Percentiles rank a stretch among this genome's conserved stretches.
Conservation (phyloP, 2,329 filamentous ascomycete species). For the Xylaria sp. region DNA sequence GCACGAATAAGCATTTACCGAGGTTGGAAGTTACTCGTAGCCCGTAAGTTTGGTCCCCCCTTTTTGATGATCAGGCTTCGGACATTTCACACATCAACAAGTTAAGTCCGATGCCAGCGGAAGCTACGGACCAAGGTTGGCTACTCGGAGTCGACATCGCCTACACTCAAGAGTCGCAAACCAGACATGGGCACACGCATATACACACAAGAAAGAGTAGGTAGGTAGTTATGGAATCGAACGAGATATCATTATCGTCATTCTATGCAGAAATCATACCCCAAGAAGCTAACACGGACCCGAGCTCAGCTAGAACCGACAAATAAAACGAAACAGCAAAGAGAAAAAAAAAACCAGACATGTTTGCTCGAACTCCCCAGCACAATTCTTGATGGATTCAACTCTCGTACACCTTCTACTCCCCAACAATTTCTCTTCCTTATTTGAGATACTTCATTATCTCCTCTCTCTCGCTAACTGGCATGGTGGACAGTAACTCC, state of each 20-base stretch:
- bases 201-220: neutral
- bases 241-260: neutral
- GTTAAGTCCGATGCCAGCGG: too few relatives aligned
- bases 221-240: neutral
- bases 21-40: too few relatives aligned
- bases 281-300: neutral
- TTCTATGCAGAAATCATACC: neutral
- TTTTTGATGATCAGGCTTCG: too few relatives aligned
- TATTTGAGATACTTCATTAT: conserved; percentile 58
- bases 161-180: neutral
- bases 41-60: too few relatives aligned
- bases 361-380: neutral
- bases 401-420: neutral
- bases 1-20: too few relatives aligned
- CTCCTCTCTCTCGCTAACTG: conserved; percentile 81
- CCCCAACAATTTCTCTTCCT: conserved; percentile 2
- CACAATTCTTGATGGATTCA: neutral
- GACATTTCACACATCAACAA: too few relatives aligned
- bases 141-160: neutral
- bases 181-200: neutral
- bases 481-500: conserved; percentile 79
- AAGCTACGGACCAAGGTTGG: too few relatives aligned
- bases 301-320: neutral
- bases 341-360: neutral
- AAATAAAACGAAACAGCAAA: neutral